Evolutionary conservation across 257 asterid species (phyloP).

Genomic region (Solanum chilense): DNA sequence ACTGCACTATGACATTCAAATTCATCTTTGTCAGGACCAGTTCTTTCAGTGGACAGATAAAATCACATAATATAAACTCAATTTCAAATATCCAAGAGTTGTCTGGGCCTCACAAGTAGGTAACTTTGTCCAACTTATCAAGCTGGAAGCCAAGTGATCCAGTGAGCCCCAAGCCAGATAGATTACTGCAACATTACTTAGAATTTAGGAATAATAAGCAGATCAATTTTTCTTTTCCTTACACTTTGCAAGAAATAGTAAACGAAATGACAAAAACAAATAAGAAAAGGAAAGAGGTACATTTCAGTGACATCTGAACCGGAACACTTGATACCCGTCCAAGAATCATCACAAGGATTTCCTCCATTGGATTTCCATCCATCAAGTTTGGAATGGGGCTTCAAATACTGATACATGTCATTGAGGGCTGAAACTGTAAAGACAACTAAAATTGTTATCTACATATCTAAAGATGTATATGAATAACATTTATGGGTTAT

Average conservation of each 20-base stretch:
- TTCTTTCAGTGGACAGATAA: not conserved
- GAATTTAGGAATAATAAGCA: not conserved
- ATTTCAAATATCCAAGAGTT: conserved; percentile 3
- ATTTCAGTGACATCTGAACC: conserved; percentile 35
- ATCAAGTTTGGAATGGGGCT: conserved; percentile 22
- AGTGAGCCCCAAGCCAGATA: conserved; percentile 31
- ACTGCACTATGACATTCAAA: conserved; percentile 44
- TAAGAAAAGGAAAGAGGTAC: not conserved
- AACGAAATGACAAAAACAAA: not conserved
- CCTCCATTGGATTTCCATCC: conserved; percentile 36
- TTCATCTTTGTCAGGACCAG: conserved; percentile 12
- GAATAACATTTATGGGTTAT: not conserved
- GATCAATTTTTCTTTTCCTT: not conserved
- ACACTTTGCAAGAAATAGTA: not conserved
- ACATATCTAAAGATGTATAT: not conserved
- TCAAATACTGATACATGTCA: conserved; percentile 31
- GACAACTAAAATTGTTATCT: not conserved
- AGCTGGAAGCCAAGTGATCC: conserved; percentile 46
- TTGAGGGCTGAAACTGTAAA: conserved; percentile 37
- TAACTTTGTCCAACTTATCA: conserved; percentile 28
- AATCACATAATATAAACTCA: conserved; percentile 1
- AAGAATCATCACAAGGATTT: conserved; percentile 42
- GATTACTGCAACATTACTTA: conserved; percentile 17
- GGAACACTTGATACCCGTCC: conserved; percentile 38
- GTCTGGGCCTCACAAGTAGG: conserved; percentile 39